A percentile compares a stretch with the other conserved stretches of the same genome.
These are phyloP conservation scores for Calycina marina DNA, from an alignment of 2,329 filamentous ascomycete genomes.

Conservation along the genomic window DNA sequence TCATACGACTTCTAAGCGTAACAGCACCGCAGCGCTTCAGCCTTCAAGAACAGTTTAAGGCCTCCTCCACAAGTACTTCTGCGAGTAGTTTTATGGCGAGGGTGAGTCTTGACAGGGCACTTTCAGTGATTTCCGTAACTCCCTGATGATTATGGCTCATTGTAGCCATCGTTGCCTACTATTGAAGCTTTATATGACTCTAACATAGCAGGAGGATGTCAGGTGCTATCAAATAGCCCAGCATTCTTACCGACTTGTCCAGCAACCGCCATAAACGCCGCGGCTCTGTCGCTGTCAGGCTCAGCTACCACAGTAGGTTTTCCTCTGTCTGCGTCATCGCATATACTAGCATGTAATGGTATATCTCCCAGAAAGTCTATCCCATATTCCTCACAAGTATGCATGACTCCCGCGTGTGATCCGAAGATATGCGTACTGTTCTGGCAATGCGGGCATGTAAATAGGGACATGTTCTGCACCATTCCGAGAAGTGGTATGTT, in stretches of 20 bases:
- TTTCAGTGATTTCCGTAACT: too few species aligned
- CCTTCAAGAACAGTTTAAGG: too few species aligned
- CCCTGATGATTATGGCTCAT: too few species aligned
- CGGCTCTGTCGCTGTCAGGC: slow-evolving; percentile 57
- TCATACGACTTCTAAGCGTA: too few species aligned
- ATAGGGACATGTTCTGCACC: slow-evolving; percentile 84
- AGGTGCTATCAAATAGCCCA: slow-evolving; percentile 15
- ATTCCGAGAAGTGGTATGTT: slow-evolving; percentile 62
- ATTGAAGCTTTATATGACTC: too few species aligned
- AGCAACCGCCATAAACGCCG: slow-evolving; percentile 60
- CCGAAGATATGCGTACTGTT: slow-evolving; percentile 67
- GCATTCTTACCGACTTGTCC: slow-evolving; percentile 28
- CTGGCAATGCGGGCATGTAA: slow-evolving; percentile 65
- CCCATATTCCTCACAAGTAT: slow-evolving; percentile 55
- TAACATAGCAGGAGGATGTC: too few species aligned
- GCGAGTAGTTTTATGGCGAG: too few species aligned
- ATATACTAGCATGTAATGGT: slow-evolving; percentile 74
- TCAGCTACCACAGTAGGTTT: slow-evolving; percentile 84
- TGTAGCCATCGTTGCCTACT: too few species aligned
- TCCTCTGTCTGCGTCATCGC: slow-evolving; percentile 73
- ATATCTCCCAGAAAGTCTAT: slow-evolving; percentile 81
- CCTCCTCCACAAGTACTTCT: too few species aligned
- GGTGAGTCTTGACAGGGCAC: too few species aligned
- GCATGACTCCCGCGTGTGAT: slow-evolving; percentile 44
- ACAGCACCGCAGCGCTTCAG: too few species aligned